These are phyloP conservation scores for Xylaria sp. DNA, from an alignment of 2,329 filamentous ascomycete genomes.

Conservation along the genomic window DNA sequence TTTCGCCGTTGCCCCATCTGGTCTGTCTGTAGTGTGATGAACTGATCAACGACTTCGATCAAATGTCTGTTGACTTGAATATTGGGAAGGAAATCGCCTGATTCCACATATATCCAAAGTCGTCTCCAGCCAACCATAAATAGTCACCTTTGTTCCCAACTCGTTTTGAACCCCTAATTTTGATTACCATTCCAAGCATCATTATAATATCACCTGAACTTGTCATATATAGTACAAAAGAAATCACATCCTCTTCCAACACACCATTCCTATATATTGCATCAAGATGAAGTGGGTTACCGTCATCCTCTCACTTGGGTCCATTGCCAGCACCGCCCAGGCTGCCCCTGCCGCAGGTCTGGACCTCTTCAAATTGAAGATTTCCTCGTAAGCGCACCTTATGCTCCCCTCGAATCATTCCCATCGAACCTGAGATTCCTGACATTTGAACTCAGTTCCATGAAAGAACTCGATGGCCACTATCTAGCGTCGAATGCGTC, in stretches of 20 bases:
- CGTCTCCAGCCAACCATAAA: constrained; percentile 27
- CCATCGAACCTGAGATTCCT: background rate
- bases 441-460: constrained; percentile 13
- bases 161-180: constrained; percentile 12
- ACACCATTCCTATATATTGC: constrained; percentile 8
- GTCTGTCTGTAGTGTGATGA: constrained; percentile 18
- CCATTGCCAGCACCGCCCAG: constrained; percentile 38
- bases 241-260: constrained; percentile 3
- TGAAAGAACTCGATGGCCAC: constrained; percentile 47
- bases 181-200: constrained; percentile 5
- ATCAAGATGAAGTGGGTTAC: constrained; percentile 45
- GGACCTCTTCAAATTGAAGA: constrained; percentile 45
- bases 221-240: background rate
- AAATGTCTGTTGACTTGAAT: constrained; percentile 4
- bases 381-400: constrained; percentile 40
- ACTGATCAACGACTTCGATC: constrained; percentile 21
- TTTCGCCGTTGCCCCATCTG: constrained; percentile 27
- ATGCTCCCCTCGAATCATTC: background rate
- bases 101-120: constrained; percentile 2
- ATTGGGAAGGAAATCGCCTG: constrained; percentile 16
- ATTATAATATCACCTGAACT: constrained; percentile 5
- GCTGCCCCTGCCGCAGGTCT: constrained; percentile 41
- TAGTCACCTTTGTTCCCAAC: constrained; percentile 21
- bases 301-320: constrained; percentile 43
- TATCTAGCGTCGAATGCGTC: constrained; percentile 48